Evolutionary conservation across 495 filamentous ascomycete species (phyloP), one percentile per base, ranked within the genome.

Genomic region (Cercophora newfieldiana): DNA sequence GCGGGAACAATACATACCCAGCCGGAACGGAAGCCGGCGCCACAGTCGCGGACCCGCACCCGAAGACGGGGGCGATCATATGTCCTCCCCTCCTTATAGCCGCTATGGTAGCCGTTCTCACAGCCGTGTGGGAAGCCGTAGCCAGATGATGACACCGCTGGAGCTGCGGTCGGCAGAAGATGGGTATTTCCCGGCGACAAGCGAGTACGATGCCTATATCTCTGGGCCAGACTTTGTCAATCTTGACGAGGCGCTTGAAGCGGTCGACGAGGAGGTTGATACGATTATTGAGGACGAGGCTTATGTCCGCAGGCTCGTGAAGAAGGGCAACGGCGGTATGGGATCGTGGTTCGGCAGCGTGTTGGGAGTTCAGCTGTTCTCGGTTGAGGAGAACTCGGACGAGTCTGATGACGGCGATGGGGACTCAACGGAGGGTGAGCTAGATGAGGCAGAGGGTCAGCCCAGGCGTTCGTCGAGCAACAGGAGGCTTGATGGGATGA

Each of bases 301-400:
- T 28, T 75, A 83, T 14, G 74, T 87, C 4, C 81, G 82, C 61
- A 74, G 81, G 62, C 71, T 89, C 18, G 82, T 88, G 24, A 75
- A 82, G 60, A 81, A 86, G 64, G 83, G 83, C n/a, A 86, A 85
- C 50, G 88, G 87, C 60, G 88, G 90, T 4, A 76, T 93, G n/a
- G 89, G 89, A 0, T 83, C 85, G 10, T 92, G 89, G 87, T 82
- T 97, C 67, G 91, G 91, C 68, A 82, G 84, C 54, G 69, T 93
- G 64, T 84, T 93, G 44, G 89, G 88, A 7, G 93, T 91, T 85
- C 90, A 87, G 18, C 75, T 95, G 19, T 94, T 95, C 74, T 86
- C 88, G 7, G 88, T 92, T 10, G 79, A 88, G 61, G 80, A 85
- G 72, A 82, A 81, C 64, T 80, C 81, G 24, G 84, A 87, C 61